phyloP scores from a whole-genome alignment of 2,329 filamentous ascomycete genomes.

The Dothistroma septosporum region DNA sequence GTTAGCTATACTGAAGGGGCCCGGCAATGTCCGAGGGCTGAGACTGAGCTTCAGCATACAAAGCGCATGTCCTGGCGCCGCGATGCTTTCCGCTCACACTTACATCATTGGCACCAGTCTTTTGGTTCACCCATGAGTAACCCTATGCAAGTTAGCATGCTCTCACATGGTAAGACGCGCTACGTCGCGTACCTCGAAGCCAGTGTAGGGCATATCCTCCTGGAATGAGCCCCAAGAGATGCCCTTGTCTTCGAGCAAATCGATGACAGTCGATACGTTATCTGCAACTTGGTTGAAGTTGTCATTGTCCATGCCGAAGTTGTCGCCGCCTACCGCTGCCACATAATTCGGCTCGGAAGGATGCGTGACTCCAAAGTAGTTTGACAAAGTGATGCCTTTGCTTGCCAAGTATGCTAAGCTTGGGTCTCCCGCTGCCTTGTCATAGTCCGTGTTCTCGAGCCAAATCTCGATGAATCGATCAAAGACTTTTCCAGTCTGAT shows the following conservation, averaged over 20 bases:
- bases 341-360: conserved; percentile 70
- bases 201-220: conserved; percentile 71
- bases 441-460: too few species aligned
- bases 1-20: conserved; percentile 66
- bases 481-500: conserved; percentile 67
- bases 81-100: conserved; percentile 65
- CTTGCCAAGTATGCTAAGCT: too few species aligned
- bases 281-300: conserved; percentile 50
- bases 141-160: conserved; percentile 39
- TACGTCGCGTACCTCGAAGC: conserved; percentile 54
- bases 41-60: too few species aligned
- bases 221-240: conserved; percentile 61
- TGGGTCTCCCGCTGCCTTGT: too few species aligned
- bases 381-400: conserved; percentile 59
- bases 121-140: conserved; percentile 57
- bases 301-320: conserved; percentile 64
- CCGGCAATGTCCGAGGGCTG: too few species aligned
- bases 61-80: too few species aligned
- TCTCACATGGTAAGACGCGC: not conserved
- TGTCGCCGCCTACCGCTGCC: conserved; percentile 64
- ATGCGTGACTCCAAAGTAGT: conserved; percentile 48
- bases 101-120: conserved; percentile 67
- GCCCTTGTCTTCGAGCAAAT: conserved; percentile 42
- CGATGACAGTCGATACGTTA: conserved; percentile 41
- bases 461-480: too few species aligned